Percentiles rank a stretch among this genome's conserved stretches.
Evolutionary conservation across 192 early-diverging fungal genomes (phyloP).

Genomic region (Gamsiella multidivaricata): DNA sequence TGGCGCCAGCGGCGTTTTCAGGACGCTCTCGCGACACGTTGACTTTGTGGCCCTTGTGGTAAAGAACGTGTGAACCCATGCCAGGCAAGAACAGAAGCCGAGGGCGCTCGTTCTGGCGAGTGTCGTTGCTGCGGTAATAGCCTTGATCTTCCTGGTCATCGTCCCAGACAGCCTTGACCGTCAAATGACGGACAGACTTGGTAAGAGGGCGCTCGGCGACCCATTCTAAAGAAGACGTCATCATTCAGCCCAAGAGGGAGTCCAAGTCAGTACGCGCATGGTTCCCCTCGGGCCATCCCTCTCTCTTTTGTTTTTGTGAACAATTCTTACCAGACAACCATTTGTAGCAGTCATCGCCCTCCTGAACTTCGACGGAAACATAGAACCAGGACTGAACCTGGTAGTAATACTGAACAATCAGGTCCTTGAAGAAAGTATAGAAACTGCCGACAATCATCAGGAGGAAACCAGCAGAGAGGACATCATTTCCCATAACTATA

Average conservation of each 20-base stretch:
- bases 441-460: slow-evolving; percentile 47
- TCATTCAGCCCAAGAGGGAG: too few relatives aligned
- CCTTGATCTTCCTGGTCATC: slow-evolving; percentile 18
- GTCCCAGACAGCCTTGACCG: slow-evolving; percentile 47
- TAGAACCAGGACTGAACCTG: slow-evolving; percentile 50
- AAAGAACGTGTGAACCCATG: slow-evolving; percentile 42
- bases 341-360: slow-evolving; percentile 50
- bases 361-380: slow-evolving; percentile 52
- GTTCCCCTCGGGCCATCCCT: too few relatives aligned
- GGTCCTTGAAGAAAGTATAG: slow-evolving; percentile 52
- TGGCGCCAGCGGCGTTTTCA: slow-evolving; percentile 31
- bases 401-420: slow-evolving; percentile 39
- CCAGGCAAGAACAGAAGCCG: slow-evolving; percentile 45
- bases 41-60: slow-evolving; percentile 52
- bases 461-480: slow-evolving; percentile 52
- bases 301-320: too few relatives aligned
- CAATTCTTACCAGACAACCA: slow-evolving; percentile 53
- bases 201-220: slow-evolving; percentile 48
- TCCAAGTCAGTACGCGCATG: too few relatives aligned
- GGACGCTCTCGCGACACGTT: slow-evolving; percentile 49
- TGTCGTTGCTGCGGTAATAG: slow-evolving; percentile 25
- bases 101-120: slow-evolving; percentile 35
- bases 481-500: slow-evolving; percentile 49
- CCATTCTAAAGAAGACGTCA: slow-evolving; percentile 33
- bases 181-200: slow-evolving; percentile 52